Evolutionary conservation across 1,284 basidiomycete species (phyloP).

Genomic region (Ceraceosorus guamensis): DNA sequence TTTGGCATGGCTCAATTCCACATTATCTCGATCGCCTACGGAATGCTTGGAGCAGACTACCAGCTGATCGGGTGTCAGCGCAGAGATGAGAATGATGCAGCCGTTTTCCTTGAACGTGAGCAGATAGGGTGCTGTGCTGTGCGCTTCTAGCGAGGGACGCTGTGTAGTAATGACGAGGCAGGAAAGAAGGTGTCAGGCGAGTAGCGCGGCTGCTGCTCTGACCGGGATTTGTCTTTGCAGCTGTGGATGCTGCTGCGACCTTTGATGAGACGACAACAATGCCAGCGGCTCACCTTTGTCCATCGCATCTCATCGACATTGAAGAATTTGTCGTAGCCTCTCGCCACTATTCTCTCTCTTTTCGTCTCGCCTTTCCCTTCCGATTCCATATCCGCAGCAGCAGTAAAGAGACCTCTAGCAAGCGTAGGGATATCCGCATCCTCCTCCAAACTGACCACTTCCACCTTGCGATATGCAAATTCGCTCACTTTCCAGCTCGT

Average conservation of each 20-base stretch:
- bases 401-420: slow-evolving; percentile 44
- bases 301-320: slow-evolving; percentile 92
- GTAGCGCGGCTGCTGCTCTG: too few relatives aligned
- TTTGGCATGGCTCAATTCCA: slow-evolving; percentile 59
- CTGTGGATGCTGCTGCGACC: too few relatives aligned
- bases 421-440: slow-evolving; percentile 38
- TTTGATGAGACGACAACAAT: too few relatives aligned
- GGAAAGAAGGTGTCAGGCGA: too few relatives aligned
- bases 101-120: slow-evolving; percentile 94
- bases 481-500: slow-evolving; percentile 42
- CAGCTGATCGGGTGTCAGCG: slow-evolving; percentile 67
- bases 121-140: slow-evolving; percentile 73
- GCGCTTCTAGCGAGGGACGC: slow-evolving; percentile 42
- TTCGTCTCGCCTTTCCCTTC: slow-evolving; percentile 6
- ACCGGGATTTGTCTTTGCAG: too few relatives aligned
- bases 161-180: slow-evolving; percentile 4
- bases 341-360: slow-evolving; percentile 63
- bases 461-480: slow-evolving; percentile 44
- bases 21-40: slow-evolving; percentile 15
- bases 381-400: too few relatives aligned
- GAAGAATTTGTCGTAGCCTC: slow-evolving; percentile 99
- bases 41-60: slow-evolving; percentile 83
- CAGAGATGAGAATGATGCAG: slow-evolving; percentile 93
- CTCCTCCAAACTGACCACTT: slow-evolving; percentile 15
- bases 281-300: slow-evolving; percentile 78